Conservation (phyloP, 192 early-diverging fungal species). For the Backusella parvicylindrica region DNA sequence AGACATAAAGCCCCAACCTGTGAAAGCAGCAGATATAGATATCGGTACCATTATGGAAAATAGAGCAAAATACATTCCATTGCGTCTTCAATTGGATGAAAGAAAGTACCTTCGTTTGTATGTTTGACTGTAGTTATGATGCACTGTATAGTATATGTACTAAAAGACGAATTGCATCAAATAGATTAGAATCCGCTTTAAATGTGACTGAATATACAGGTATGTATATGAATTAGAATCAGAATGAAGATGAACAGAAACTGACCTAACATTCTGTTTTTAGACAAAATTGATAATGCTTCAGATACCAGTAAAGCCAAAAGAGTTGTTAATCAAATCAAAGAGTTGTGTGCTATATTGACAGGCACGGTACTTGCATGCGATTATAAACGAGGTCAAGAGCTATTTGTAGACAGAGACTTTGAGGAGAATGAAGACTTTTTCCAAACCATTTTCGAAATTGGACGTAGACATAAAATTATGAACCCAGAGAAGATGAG, state of each 20-base stretch:
- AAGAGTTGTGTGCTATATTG: constrained; percentile 93
- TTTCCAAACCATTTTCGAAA: constrained; percentile 69
- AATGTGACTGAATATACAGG: constrained; percentile 74
- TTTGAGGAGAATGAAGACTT: constrained; percentile 77
- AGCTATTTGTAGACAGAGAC: constrained; percentile 63
- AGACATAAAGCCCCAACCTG: not conserved
- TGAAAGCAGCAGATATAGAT: constrained; percentile 32
- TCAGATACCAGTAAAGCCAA: constrained; percentile 79
- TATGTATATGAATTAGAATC: not conserved
- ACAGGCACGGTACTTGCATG: constrained; percentile 84
- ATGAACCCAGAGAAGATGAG: constrained; percentile 98
- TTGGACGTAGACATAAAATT: constrained; percentile 76
- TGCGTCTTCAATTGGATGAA: constrained; percentile 87
- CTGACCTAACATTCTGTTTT: not conserved
- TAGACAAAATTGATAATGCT: constrained; percentile 51
- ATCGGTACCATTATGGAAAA: constrained; percentile 80
- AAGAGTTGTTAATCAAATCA: constrained; percentile 92
- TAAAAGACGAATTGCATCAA: not conserved
- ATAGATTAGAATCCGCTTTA: constrained; percentile 84
- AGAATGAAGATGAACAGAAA: not conserved
- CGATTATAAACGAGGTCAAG: constrained; percentile 81
- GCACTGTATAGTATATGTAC: not conserved
- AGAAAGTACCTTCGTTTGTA: constrained; percentile 88
- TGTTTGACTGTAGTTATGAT: constrained; percentile 2
- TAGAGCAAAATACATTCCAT: constrained; percentile 87